Evolutionary conservation across 2,329 filamentous ascomycete genomes (phyloP), one percentile per base, ranked within the genome.

Genomic region (Gnomoniopsis sp.): DNA sequence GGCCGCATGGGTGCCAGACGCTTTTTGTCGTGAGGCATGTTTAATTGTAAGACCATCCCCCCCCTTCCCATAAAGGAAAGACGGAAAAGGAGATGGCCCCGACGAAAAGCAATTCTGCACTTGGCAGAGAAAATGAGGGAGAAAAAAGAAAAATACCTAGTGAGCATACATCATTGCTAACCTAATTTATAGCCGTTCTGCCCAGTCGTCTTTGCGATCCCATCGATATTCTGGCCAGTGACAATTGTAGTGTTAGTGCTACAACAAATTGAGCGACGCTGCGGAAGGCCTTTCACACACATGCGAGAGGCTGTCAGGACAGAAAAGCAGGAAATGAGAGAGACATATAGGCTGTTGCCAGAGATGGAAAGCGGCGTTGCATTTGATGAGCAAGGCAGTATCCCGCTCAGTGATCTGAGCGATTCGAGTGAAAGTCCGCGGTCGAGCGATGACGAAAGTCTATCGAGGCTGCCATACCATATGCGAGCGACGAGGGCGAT

Each of bases 151-250:
- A n/a, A n/a, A n/a, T n/a, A n/a, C n/a, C n/a, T n/a, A n/a, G n/a
- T n/a, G 23, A 11, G 10, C 38, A n/a, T 22, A 21, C 7, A 12
- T 23, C 22, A 3, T 3, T 43, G 33, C 53, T 55, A 30, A 55
- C 33, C 10, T 15, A 11, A 15, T 7, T 19, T 17, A 10, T n/a
- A 56, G 54, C 54, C 49, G 6, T n/a, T 60, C n/a, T 60, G 49
- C 26, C 58, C 58, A 22, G 14, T 60, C 49, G 26, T 60, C 30
- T 57, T 57, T 50, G 14, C 53, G 21, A 23, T 57, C 4, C 54
- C 55, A 7, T 55, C 58, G 44, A 30, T 60, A 46, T 49, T 60
- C 54, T 60, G 58, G 58, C 58, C 58, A 15, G 46, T 57, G 11
- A 38, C 51, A 10, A 7, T 60, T 1, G 34, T 47, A 15, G 19